Evolutionary conservation across 495 filamentous ascomycete species (phyloP).

Genomic region (Hyaloscypha bicolor): DNA sequence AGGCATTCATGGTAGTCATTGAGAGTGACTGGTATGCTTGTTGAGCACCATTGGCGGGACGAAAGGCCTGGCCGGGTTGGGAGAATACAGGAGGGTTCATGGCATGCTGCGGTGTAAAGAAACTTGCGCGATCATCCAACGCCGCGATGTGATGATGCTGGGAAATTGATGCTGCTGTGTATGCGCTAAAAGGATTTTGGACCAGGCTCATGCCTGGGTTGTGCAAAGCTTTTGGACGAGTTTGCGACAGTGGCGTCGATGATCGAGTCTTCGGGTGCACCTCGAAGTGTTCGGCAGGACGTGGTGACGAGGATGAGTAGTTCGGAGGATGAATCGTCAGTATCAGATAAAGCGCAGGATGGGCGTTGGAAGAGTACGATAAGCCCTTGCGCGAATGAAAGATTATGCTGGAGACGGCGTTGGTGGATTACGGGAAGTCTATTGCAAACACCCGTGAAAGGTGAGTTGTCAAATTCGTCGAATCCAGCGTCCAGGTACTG

Average conservation of each 20-base stretch:
- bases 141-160: constrained; percentile 8
- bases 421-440: neutral
- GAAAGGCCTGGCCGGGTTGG: constrained; percentile 31
- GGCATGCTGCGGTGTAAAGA: constrained; percentile 32
- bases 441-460: constrained; percentile 15
- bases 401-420: constrained; percentile 2
- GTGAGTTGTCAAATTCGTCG: constrained; percentile 24
- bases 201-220: constrained; percentile 28
- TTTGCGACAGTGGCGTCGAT: constrained; percentile 19
- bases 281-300: neutral
- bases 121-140: constrained; percentile 26
- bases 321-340: constrained; percentile 4
- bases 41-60: constrained; percentile 29
- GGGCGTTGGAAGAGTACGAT: constrained; percentile 7
- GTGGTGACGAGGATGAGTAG: constrained; percentile 7
- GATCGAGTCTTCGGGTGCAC: constrained; percentile 9
- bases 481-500: constrained; percentile 23
- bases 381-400: constrained; percentile 11
- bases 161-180: constrained; percentile 13
- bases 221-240: constrained; percentile 14
- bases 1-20: constrained; percentile 33
- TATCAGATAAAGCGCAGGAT: neutral
- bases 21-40: constrained; percentile 32
- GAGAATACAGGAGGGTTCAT: constrained; percentile 33
- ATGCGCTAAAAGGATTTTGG: constrained; percentile 18